phyloP scores from a whole-genome alignment of 148 eudicot genomes.

The Cornus controversa region DNA sequence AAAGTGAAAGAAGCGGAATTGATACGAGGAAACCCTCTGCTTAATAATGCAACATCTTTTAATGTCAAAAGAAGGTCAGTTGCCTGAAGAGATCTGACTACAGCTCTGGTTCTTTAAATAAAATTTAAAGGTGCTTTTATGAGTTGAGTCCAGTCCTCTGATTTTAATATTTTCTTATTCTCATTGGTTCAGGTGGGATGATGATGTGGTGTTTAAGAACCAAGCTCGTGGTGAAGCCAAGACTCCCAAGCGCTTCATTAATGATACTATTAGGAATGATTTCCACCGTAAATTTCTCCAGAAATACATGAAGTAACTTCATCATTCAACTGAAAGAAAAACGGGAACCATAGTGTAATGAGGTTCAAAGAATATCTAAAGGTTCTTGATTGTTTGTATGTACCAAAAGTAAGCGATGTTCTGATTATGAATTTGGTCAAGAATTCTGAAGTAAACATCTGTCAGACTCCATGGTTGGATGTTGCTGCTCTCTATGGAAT shows the following conservation, averaged over 20 bases:
- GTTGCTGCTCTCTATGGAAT: background rate
- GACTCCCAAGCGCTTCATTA: conserved; percentile 86
- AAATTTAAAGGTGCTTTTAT: background rate
- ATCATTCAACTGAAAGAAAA: background rate
- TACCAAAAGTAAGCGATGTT: background rate
- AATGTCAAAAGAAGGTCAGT: conserved; percentile 89
- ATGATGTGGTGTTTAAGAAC: conserved; percentile 98
- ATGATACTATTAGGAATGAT: conserved; percentile 90
- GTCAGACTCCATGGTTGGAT: background rate
- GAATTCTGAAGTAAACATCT: background rate
- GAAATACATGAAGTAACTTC: conserved; percentile 79
- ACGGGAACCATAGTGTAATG: background rate
- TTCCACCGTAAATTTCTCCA: conserved; percentile 94
- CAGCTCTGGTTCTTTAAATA: background rate
- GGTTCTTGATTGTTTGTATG: background rate
- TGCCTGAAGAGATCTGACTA: conserved; percentile 1
- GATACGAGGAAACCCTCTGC: conserved; percentile 85
- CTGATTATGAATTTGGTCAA: background rate
- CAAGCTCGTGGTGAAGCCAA: conserved; percentile 95
- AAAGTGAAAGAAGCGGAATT: conserved; percentile 89
- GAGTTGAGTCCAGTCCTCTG: background rate
- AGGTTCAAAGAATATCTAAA: background rate
- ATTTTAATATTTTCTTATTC: background rate
- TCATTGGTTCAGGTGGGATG: conserved; percentile 80
- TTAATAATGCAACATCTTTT: conserved; percentile 71